Evolutionary conservation across 2,329 filamentous ascomycete genomes (phyloP), one percentile per base, ranked within the genome.

Genomic region (Coniella lustricola): DNA sequence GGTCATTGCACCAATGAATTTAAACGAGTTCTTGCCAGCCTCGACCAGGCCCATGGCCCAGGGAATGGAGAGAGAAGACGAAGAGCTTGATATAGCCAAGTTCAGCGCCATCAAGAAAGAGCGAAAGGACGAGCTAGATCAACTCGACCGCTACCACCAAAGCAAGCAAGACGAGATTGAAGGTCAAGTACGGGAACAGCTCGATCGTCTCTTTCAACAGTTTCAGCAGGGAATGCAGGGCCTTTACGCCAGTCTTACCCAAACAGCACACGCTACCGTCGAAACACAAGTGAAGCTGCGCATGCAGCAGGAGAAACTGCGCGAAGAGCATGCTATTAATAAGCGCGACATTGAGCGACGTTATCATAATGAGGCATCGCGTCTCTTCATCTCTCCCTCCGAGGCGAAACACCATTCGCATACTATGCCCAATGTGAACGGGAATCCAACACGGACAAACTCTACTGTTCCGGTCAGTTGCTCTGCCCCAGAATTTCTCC

Each of bases 1-100:
- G 22, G n/a, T 12, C 16, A 12, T 16, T 9, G 38, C 22, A 29
- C n/a, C 22, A 29, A 52, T 52, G 50, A 45, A 41, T 12, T 20
- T 44, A 10, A 52, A 52, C 39, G 50, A 52, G 12, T 50, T 52
- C 18, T 40, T 52, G 8, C 47, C 50, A 7, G 12, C 47, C 13
- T 22, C 31, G 12, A 21, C 16, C 4, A 16, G 43, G 17, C 22
- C 21, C 21, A 12, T 43, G 39, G 3, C 44, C 17, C 10, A 47
- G 39, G 47, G 43, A 14, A 12, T 12, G 12, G 31, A 47, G 3
- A 3, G 22, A 4, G 21, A 17, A 9, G 46, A 51, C 4, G 50
- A 52, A 17, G 50, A 52, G 2, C 44, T 52, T 16, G 48, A 50
- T 16, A 21, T 50, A 16, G 48, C 48, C 29, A 41, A 42, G 31